These are phyloP conservation scores for Erysimum pusillum DNA, from an alignment of 441 rosid genomes.

Conservation along the genomic window DNA sequence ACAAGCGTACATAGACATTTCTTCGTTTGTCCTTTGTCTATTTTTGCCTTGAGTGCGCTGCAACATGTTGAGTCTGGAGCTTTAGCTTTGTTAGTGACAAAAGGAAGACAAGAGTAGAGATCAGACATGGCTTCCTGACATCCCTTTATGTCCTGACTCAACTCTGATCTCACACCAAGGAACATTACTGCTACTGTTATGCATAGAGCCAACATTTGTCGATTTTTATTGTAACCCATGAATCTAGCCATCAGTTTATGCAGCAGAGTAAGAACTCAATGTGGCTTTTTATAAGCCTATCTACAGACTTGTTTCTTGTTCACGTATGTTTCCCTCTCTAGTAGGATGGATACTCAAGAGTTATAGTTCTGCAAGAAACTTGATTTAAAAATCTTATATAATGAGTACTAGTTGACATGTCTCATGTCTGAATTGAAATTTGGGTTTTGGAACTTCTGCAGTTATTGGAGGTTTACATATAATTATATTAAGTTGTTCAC, in stretches of 20 bases:
- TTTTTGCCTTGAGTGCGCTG: slow-evolving; percentile 34
- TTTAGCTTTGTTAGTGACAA: slow-evolving; percentile 43
- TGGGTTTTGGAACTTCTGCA: slow-evolving; percentile 18
- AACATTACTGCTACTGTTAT: slow-evolving; percentile 38
- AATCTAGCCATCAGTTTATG: slow-evolving; percentile 14
- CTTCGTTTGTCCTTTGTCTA: slow-evolving; percentile 47
- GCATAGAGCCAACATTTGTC: slow-evolving; percentile 29
- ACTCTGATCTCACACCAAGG: slow-evolving; percentile 47
- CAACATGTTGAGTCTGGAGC: slow-evolving; percentile 52
- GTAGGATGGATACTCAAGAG: slow-evolving; percentile 16
- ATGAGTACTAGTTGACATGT: slow-evolving; percentile 40
- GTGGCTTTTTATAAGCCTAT: slow-evolving; percentile 33
- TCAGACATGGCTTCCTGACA: slow-evolving; percentile 48
- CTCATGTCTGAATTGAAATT: slow-evolving; percentile 19
- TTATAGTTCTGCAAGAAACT: slow-evolving; percentile 41
- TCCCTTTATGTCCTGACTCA: slow-evolving; percentile 47
- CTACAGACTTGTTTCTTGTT: slow-evolving; percentile 17
- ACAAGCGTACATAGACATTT: slow-evolving; percentile 55
- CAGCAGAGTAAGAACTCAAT: slow-evolving; percentile 14
- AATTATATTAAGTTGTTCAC: slow-evolving; percentile 28
- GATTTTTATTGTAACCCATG: slow-evolving; percentile 41
- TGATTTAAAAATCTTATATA: slow-evolving; percentile 22
- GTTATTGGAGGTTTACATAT: slow-evolving; percentile 5
- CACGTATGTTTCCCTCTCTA: slow-evolving; percentile 18
- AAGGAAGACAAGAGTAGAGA: slow-evolving; percentile 51